A percentile compares a stretch with the other conserved stretches of the same genome.
These are phyloP conservation scores for Petrea volubilis DNA, from an alignment of 257 asterid genomes.

Conservation along the genomic window DNA sequence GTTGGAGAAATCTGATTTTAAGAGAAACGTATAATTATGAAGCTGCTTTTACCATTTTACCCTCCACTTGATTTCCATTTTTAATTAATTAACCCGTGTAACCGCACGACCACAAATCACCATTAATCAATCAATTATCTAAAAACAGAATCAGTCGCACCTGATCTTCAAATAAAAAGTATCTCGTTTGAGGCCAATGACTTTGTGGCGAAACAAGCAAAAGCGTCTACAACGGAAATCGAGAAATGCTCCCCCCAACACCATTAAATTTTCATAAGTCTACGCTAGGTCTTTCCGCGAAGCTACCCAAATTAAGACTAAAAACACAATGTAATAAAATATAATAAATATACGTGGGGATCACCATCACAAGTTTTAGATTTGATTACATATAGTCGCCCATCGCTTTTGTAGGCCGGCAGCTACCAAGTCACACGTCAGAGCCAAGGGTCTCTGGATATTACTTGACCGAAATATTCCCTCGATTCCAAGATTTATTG, in stretches of 20 bases:
- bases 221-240: neutral
- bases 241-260: slow-evolving; percentile 14
- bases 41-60: neutral
- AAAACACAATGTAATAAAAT: neutral
- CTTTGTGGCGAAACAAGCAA: neutral
- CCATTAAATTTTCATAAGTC: neutral
- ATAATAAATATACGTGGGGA: neutral
- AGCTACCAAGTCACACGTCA: slow-evolving; percentile 17
- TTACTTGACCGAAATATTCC: slow-evolving; percentile 15
- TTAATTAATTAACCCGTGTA: neutral
- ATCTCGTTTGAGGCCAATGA: neutral
- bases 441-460: neutral
- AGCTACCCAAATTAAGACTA: slow-evolving; percentile 18
- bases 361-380: neutral
- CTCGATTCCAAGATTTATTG: slow-evolving; percentile 1
- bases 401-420: slow-evolving; percentile 43
- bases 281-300: slow-evolving; percentile 18
- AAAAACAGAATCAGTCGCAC: neutral
- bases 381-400: slow-evolving; percentile 12
- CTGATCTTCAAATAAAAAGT: neutral
- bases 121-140: neutral
- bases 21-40: neutral
- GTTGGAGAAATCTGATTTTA: neutral
- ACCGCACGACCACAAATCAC: neutral
- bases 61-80: neutral